A percentile compares a stretch with the other conserved stretches of the same genome.
These are phyloP conservation scores for Xylariaceae sp. DNA, from an alignment of 2,329 filamentous ascomycete species.

Conservation along the genomic window DNA sequence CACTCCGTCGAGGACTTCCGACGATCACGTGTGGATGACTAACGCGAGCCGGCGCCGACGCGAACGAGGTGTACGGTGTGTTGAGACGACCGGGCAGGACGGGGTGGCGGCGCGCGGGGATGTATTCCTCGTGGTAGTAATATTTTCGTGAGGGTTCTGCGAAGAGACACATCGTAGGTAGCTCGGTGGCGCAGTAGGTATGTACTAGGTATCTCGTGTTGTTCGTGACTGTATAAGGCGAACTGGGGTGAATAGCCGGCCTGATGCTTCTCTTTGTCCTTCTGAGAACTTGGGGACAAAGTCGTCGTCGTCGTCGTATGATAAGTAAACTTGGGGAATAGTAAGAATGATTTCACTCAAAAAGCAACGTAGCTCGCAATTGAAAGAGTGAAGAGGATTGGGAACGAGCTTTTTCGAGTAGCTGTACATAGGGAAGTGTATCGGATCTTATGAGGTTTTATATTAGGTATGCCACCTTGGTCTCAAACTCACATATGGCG, in stretches of 20 bases:
- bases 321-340: too few relatives aligned
- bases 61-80: constrained; percentile 32
- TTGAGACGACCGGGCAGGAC: constrained; percentile 23
- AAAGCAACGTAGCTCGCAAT: too few relatives aligned
- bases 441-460: too few relatives aligned
- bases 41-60: constrained; percentile 35
- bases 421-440: too few relatives aligned
- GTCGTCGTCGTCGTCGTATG: too few relatives aligned
- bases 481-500: too few relatives aligned
- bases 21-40: constrained; percentile 38
- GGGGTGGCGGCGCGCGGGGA: constrained; percentile 39
- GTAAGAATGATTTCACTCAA: too few relatives aligned
- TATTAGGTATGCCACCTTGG: too few relatives aligned
- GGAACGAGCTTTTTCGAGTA: too few relatives aligned
- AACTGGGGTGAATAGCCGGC: background rate
- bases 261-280: too few relatives aligned
- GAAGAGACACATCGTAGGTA: constrained; percentile 46
- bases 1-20: constrained; percentile 31
- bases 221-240: constrained; percentile 16
- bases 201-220: constrained; percentile 7
- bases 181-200: constrained; percentile 7
- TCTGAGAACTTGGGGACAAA: too few relatives aligned
- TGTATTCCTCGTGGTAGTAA: constrained; percentile 52
- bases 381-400: too few relatives aligned
- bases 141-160: constrained; percentile 41